Evolutionary conservation across 2,329 filamentous ascomycete genomes (phyloP), one percentile per base, ranked within the genome.

Genomic region (Byssothecium circinans): DNA sequence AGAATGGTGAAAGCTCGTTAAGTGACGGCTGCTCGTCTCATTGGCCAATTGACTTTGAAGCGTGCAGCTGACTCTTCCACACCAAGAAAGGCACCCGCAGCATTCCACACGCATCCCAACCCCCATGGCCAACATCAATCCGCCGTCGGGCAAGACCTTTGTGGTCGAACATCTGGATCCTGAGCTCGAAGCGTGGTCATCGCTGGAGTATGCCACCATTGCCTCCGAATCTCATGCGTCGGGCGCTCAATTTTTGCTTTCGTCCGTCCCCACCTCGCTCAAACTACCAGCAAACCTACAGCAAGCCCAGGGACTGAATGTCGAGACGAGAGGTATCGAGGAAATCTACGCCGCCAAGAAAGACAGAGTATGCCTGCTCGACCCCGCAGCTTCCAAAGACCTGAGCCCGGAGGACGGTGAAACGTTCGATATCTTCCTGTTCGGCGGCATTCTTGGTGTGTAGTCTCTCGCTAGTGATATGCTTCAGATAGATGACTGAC

Each of bases 161-260:
- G 88, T 97, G 64, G 91, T 97, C 61, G 92, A 97, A 78, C 92
- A 99, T 74, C 85, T 99, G 56, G 94, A 99, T 75, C 86, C 89
- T 33, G 94, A 99, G 73, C 81, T 99, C 23, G 94, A 95, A 27
- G 82, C 84, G 33, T 99, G 94, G 94, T 97, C 94, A 19, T 85
- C 89, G 55, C 82, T 97, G 43, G 94, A 99, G 76, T 99, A 99
- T 75, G 77, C 84, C 45, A 83, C 87, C 64, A 96, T 99, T 68
- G 90, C 90, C 42, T 78, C 81, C 51, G 94, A 99, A 77, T 90
- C 88, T 43, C 76, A 83, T 53, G 79, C 80, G 19, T 75, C 82
- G 3, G 81, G 82, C 27, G 82, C 85, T 45, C 78, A 78, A 42
- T 96, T 97, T 70, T 82, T 89, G 57, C 82, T 96, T 49, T 95